Evolutionary conservation across 2,329 filamentous ascomycete species (phyloP).

Genomic region (Endothia cerciana): DNA sequence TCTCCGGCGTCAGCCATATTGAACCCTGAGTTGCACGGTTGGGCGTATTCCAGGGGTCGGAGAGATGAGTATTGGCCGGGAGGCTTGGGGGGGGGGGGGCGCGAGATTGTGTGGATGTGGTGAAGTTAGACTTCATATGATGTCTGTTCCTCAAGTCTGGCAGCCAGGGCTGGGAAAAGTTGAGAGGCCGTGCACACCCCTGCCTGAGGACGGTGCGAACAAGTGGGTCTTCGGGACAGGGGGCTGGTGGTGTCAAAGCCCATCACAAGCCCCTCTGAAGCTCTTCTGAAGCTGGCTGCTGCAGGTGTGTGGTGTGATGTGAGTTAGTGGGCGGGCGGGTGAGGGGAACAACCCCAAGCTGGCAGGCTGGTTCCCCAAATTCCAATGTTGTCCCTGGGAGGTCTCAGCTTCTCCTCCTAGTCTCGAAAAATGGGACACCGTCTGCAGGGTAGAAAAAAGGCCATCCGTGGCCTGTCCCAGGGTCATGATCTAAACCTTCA

Average conservation of each 20-base stretch:
- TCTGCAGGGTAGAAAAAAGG: not conserved
- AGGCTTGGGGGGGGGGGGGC: no score
- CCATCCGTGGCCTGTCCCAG: no score
- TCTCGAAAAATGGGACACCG: not conserved
- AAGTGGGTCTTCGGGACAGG: not conserved
- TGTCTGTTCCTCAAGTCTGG: not conserved
- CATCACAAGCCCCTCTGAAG: no score
- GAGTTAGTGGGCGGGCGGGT: no score
- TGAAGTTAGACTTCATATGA: not conserved
- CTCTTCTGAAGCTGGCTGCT: not conserved
- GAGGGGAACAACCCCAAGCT: conserved; percentile 5
- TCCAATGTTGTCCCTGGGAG: not conserved
- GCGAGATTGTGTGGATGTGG: not conserved
- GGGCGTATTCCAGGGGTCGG: not conserved
- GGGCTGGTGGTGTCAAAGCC: no score
- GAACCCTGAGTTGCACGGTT: conserved; percentile 11
- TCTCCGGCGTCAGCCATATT: conserved; percentile 85
- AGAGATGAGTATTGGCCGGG: no score
- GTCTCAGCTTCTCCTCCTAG: not conserved
- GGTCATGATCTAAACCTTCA: no score
- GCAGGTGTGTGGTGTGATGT: no score
- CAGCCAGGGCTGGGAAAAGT: conserved; percentile 12
- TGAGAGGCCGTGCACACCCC: conserved; percentile 16
- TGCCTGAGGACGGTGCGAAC: no score
- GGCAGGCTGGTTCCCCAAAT: not conserved